Evolutionary conservation across 345 rosid species (phyloP), one percentile per base, ranked within the genome.

Genomic region (Excoecaria agallocha): DNA sequence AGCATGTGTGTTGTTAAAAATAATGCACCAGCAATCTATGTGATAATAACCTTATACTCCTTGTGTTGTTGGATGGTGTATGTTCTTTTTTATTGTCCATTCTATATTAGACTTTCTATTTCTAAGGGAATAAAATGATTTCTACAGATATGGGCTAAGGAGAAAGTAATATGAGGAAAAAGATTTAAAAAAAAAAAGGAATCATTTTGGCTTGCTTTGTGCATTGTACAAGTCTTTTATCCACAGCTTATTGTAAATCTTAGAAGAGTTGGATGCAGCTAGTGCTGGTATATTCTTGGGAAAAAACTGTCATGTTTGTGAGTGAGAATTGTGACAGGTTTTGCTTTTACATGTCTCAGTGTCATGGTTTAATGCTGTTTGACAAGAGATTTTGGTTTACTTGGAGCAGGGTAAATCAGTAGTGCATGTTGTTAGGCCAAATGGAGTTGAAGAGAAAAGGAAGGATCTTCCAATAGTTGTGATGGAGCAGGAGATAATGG

Each of bases 401-500:
- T 48, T 83, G 77, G 70, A 66, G 63, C 82, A 87, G 89, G 87
- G 50, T 67, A 75, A 68, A 46, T 48, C 54, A 61, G 86, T 94
- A 54, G 93, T 92, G 74, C 89, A 85, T 78, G 98, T 91, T 24
- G 79, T 76, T 4, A 86, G 97, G 86, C 93, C 95, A 69, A 82
- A 78, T 19, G 97, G 86, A 62, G 87, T 92, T 74, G 95, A 89
- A 62, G 83, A 84, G 57, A 83, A 83, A 49, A 83, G 97, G 84
- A 92, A 84, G 82, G 89, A 91, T 82, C 98, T 92, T 83, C 97
- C 97, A 0, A 89, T 94, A 56, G 89, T 94, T 74, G 91, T 90
- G 97, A 92, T 94, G 98, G 98, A 94, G 85, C 98, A 92, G 77
- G 98, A 94, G 83, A 91, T 92, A 65, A 92, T 94, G 98, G 97